Conservation (phyloP, 768 basidiomycete genomes). For the Clavulina sp. region DNA sequence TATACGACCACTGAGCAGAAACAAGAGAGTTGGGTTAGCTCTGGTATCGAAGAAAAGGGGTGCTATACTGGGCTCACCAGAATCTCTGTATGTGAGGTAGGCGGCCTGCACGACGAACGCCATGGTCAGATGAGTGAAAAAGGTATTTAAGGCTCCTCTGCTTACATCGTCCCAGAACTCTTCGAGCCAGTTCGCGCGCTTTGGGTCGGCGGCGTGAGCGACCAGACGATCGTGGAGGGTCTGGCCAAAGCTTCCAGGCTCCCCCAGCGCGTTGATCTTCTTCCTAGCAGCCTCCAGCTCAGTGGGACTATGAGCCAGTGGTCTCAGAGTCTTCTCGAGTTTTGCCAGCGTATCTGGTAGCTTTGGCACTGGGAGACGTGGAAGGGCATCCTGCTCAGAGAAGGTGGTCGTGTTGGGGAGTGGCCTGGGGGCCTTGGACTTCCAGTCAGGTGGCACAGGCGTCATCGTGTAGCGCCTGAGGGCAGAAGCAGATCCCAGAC, state of each 20-base stretch:
- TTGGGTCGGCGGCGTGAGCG: conserved; percentile 28
- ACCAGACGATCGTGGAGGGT: conserved; percentile 47
- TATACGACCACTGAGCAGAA: conserved; percentile 51
- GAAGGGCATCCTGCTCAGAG: conserved; percentile 42
- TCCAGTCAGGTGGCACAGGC: conserved; percentile 34
- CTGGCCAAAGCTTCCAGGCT: conserved; percentile 19
- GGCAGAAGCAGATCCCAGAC: too few relatives aligned
- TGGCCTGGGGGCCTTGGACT: conserved; percentile 44
- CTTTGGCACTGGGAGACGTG: conserved; percentile 57
- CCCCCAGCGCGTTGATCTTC: conserved; percentile 56
- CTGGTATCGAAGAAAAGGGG: background rate
- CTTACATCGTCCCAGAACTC: conserved; percentile 79
- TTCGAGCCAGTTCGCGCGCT: conserved; percentile 64
- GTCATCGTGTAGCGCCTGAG: background rate
- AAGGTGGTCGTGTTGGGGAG: conserved; percentile 41
- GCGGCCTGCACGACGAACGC: conserved; percentile 19
- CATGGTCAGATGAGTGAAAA: background rate
- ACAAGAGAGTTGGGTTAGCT: conserved; percentile 14
- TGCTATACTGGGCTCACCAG: conserved; percentile 24
- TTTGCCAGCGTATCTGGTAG: conserved; percentile 46
- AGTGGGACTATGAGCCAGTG: conserved; percentile 46
- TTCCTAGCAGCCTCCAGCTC: conserved; percentile 37
- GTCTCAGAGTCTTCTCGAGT: conserved; percentile 52
- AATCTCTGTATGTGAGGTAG: conserved; percentile 75
- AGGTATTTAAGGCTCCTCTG: background rate